A percentile compares a stretch with the other conserved stretches of the same genome.
phyloP scores from a whole-genome alignment of 352 stramenopile species.

The Stephanocyclus meneghinianus region DNA sequence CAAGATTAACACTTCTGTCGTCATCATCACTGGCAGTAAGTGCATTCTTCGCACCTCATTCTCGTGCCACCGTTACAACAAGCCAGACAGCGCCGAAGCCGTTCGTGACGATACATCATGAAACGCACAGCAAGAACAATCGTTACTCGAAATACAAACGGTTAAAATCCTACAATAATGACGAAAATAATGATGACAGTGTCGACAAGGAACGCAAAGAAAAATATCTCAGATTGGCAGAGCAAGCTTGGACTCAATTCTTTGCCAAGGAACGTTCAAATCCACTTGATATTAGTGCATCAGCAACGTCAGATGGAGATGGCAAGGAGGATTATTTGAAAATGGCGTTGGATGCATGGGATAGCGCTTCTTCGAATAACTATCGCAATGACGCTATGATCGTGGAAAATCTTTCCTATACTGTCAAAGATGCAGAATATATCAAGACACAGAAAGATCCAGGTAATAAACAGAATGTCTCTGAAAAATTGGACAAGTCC shows the following conservation, averaged over 20 bases:
- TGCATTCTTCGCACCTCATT: no score
- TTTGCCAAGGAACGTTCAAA: neutral
- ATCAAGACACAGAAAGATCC: neutral
- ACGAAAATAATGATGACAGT: neutral
- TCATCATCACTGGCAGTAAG: no score
- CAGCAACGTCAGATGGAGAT: neutral
- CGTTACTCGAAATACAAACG: neutral
- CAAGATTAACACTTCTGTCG: no score
- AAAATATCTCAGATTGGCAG: neutral
- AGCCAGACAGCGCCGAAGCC: neutral
- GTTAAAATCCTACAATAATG: neutral
- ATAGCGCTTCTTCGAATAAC: neutral
- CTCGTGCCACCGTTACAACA: no score
- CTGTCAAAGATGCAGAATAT: neutral
- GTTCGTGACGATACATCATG: neutral
- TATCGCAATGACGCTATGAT: neutral
- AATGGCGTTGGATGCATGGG: conserved; percentile 8
- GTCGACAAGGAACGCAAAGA: neutral
- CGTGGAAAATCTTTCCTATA: neutral
- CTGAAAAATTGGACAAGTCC: neutral
- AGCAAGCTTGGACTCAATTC: conserved; percentile 8
- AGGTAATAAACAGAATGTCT: no score
- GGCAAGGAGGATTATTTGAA: conserved; percentile 2
- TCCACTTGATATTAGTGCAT: neutral
- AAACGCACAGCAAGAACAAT: neutral